These are phyloP conservation scores for Globisporangium mamillatum DNA, from an alignment of 352 stramenopile species.

Conservation along the genomic window DNA sequence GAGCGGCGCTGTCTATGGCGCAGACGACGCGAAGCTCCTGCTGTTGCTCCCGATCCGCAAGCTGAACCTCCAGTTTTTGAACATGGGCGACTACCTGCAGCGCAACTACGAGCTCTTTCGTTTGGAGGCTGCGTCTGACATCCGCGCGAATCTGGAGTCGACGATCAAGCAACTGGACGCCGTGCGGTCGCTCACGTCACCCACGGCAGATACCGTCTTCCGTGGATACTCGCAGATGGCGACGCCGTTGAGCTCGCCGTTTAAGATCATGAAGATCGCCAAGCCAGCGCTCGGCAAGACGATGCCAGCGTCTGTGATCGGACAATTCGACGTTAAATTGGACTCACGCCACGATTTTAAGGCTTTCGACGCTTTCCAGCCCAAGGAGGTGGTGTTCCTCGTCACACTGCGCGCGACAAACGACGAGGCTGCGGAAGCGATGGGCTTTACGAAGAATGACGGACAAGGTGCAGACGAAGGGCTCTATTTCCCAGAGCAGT, in stretches of 20 bases:
- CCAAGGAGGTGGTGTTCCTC: constrained; percentile 95
- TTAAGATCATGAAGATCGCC: constrained; percentile 78
- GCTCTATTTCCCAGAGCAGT: constrained; percentile 78
- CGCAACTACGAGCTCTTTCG: constrained; percentile 91
- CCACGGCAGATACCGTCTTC: constrained; percentile 53
- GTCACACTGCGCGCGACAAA: constrained; percentile 70
- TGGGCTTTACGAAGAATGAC: constrained; percentile 43
- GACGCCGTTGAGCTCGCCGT: constrained; percentile 32
- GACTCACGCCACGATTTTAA: constrained; percentile 39
- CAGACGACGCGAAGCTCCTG: constrained; percentile 39
- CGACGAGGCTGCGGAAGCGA: constrained; percentile 65
- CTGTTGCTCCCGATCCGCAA: constrained; percentile 89
- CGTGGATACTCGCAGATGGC: constrained; percentile 46
- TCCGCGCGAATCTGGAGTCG: constrained; percentile 83
- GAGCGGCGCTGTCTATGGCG: constrained; percentile 28
- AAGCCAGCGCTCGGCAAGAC: constrained; percentile 90
- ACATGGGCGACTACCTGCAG: constrained; percentile 92
- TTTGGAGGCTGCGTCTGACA: constrained; percentile 87
- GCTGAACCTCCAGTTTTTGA: constrained; percentile 95
- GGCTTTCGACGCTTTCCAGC: constrained; percentile 87
- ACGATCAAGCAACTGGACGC: constrained; percentile 76
- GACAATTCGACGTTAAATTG: constrained; percentile 87
- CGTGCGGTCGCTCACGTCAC: constrained; percentile 34
- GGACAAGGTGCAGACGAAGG: constrained; percentile 41
- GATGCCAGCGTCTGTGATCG: constrained; percentile 78